Evolutionary conservation across 345 rosid genomes (phyloP).

Genomic region (Anacardium occidentale): DNA sequence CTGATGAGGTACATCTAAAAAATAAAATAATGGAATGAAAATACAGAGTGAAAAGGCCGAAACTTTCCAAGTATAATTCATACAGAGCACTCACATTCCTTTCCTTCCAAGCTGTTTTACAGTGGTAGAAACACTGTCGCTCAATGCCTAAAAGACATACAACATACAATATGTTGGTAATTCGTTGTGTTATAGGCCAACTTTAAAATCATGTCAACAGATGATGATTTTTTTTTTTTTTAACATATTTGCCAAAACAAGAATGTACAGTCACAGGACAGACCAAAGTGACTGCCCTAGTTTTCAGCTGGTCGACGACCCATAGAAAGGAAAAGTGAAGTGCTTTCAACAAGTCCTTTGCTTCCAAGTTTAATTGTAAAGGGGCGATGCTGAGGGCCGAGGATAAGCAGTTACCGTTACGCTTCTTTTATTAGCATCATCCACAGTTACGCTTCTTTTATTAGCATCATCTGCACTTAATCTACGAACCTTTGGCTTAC

Average conservation of each 20-base stretch:
- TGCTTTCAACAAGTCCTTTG: neutral
- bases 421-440: conserved; percentile 38
- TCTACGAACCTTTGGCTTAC: conserved; percentile 44
- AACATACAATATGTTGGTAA: neutral
- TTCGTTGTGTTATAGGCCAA: conserved; percentile 12
- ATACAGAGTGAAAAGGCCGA: neutral
- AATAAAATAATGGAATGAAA: conserved; percentile 11
- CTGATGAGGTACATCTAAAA: neutral
- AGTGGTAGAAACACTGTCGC: conserved; percentile 13
- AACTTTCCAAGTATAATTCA: neutral
- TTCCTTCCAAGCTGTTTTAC: conserved; percentile 17
- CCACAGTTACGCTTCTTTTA: conserved; percentile 30
- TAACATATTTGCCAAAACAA: conserved; percentile 28
- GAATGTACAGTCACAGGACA: conserved; percentile 36
- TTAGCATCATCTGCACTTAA: conserved; percentile 63
- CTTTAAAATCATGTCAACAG: conserved; percentile 16
- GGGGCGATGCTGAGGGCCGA: conserved; percentile 70
- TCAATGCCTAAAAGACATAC: neutral
- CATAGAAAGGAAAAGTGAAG: neutral
- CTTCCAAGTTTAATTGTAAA: conserved; percentile 44
- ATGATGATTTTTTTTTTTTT: conserved; percentile 7
- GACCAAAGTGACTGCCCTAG: conserved; percentile 5
- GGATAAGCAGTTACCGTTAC: conserved; percentile 49
- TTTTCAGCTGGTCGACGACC: neutral
- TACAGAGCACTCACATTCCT: conserved; percentile 17